Evolutionary conservation across 208 protist species (phyloP).

Genomic region (Crithidia mellificae): DNA sequence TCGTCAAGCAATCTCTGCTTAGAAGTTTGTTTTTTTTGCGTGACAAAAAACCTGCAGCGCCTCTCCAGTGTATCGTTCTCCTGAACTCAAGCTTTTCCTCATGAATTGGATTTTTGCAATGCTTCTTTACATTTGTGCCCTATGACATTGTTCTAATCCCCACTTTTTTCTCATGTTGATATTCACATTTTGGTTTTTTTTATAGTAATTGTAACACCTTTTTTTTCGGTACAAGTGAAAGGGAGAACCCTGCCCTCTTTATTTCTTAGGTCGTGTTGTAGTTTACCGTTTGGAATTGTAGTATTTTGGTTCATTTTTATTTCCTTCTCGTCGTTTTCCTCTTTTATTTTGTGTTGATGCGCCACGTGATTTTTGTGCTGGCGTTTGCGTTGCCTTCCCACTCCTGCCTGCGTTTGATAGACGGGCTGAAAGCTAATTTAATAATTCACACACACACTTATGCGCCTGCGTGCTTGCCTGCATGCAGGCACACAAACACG

Average conservation of each 20-base stretch:
- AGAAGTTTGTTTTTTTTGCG: no score
- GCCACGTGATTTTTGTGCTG: neutral
- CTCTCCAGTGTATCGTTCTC: no score
- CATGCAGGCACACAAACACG: neutral
- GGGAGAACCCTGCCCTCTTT: neutral
- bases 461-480: neutral
- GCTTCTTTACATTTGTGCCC: neutral
- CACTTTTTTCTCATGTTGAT: neutral
- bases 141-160: neutral
- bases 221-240: neutral
- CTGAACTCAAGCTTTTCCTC: neutral
- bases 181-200: neutral
- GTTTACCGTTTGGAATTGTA: neutral
- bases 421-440: neutral
- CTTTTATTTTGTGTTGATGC: neutral
- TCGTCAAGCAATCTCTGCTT: no score
- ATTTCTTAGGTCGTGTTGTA: neutral
- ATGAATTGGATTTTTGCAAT: neutral
- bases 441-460: slow-evolving; percentile 11
- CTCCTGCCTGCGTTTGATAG: neutral
- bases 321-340: neutral
- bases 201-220: neutral
- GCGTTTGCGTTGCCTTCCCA: slow-evolving; percentile 1
- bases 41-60: no score
- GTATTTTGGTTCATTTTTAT: neutral